phyloP scores from a whole-genome alignment of 257 asterid species.

The Ilex asprella region DNA sequence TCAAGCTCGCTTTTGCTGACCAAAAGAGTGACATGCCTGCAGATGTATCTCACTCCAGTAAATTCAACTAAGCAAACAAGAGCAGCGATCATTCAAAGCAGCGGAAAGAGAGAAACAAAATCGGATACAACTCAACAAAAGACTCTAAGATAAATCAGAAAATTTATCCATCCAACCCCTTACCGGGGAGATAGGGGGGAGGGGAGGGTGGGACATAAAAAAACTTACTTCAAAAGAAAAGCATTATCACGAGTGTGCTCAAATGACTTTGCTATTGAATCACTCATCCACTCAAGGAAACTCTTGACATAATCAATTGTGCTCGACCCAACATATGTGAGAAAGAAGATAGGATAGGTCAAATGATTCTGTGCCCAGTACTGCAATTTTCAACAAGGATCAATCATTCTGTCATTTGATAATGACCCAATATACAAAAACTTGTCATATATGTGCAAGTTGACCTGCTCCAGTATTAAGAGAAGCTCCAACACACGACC shows the following conservation, averaged over 20 bases:
- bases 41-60: constrained; percentile 10
- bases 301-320: constrained; percentile 90
- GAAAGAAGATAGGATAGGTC: constrained; percentile 72
- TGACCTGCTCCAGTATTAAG: constrained; percentile 82
- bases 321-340: constrained; percentile 86
- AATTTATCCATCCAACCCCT: too few relatives aligned
- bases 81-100: background rate
- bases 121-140: too few relatives aligned
- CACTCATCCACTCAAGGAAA: constrained; percentile 99
- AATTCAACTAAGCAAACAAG: constrained; percentile 2
- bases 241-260: constrained; percentile 94
- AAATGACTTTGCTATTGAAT: constrained; percentile 87
- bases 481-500: constrained; percentile 94
- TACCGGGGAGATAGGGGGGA: too few relatives aligned
- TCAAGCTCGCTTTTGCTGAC: constrained; percentile 77
- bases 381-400: constrained; percentile 50
- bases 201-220: constrained; percentile 7
- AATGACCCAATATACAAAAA: constrained; percentile 13
- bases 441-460: constrained; percentile 12
- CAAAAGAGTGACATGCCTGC: constrained; percentile 76
- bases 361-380: constrained; percentile 73
- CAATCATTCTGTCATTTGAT: constrained; percentile 5
- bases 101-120: too few relatives aligned
- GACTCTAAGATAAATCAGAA: too few relatives aligned
- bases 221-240: constrained; percentile 74